Conservation (phyloP, 352 stramenopile genomes). For the Phytophthora pini region DNA sequence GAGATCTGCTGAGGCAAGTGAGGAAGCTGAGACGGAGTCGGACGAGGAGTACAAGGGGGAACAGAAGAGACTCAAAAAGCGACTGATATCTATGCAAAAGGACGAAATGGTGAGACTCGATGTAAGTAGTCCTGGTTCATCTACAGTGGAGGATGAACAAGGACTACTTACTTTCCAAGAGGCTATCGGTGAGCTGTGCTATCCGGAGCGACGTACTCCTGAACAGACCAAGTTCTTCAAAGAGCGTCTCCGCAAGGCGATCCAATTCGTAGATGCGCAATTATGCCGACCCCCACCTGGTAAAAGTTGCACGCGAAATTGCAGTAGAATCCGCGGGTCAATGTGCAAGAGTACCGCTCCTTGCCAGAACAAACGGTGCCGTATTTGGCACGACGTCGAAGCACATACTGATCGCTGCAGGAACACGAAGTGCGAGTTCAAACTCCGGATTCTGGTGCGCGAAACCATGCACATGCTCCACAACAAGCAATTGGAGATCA, state of each 20-base stretch:
- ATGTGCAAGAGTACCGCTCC: constrained; percentile 73
- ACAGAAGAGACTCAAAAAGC: constrained; percentile 22
- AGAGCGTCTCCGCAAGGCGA: constrained; percentile 64
- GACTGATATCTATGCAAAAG: constrained; percentile 15
- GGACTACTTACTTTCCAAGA: constrained; percentile 68
- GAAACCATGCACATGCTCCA: constrained; percentile 84
- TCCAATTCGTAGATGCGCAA: constrained; percentile 73
- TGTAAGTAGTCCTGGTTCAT: constrained; percentile 11
- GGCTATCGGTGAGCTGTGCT: constrained; percentile 73
- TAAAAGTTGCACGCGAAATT: constrained; percentile 54
- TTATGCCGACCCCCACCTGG: constrained; percentile 60
- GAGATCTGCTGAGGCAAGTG: constrained; percentile 30
- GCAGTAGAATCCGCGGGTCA: constrained; percentile 65
- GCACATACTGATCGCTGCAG: constrained; percentile 71
- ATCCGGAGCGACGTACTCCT: constrained; percentile 54
- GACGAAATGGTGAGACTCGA: constrained; percentile 8
- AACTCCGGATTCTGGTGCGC: constrained; percentile 70
- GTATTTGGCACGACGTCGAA: constrained; percentile 78
- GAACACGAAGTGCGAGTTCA: constrained; percentile 75
- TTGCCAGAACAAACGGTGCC: constrained; percentile 75
- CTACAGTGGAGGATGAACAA: constrained; percentile 50
- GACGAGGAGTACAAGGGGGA: constrained; percentile 25
- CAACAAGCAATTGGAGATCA: constrained; percentile 50
- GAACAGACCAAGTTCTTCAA: constrained; percentile 76
- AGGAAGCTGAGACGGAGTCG: constrained; percentile 35